phyloP scores from a whole-genome alignment of 441 rosid species.

The Omphalea diandra region DNA sequence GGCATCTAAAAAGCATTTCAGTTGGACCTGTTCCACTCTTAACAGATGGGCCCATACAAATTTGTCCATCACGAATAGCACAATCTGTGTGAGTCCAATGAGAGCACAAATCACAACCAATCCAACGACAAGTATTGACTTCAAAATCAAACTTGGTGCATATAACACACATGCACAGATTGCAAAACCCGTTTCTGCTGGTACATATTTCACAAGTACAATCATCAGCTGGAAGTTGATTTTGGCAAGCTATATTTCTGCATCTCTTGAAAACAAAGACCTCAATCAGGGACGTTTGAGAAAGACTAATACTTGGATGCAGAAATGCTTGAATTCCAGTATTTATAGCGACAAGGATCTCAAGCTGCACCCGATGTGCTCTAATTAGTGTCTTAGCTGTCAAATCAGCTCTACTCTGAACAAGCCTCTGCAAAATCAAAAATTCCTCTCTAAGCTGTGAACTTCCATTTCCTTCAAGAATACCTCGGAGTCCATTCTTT shows the following conservation, averaged over 20 bases:
- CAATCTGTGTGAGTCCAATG: constrained; percentile 99
- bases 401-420: constrained; percentile 75
- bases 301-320: constrained; percentile 84
- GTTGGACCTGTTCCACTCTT: constrained; percentile 65
- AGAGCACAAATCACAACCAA: constrained; percentile 92
- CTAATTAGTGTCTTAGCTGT: constrained; percentile 78
- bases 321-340: constrained; percentile 94
- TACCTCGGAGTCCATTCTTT: constrained; percentile 65
- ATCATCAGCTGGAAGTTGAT: constrained; percentile 87
- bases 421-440: constrained; percentile 69
- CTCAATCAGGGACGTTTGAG: constrained; percentile 87
- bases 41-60: constrained; percentile 68
- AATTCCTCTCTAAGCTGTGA: constrained; percentile 79
- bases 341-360: constrained; percentile 86
- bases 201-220: constrained; percentile 82
- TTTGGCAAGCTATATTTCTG: constrained; percentile 90
- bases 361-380: constrained; percentile 85
- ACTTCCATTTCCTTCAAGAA: constrained; percentile 86
- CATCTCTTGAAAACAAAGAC: constrained; percentile 87
- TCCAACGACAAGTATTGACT: constrained; percentile 97
- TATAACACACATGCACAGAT: constrained; percentile 96
- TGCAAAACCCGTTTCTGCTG: constrained; percentile 88
- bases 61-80: constrained; percentile 88
- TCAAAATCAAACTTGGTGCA: constrained; percentile 97
- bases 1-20: constrained; percentile 88